Evolutionary conservation across 2,329 filamentous ascomycete species (phyloP), one percentile per base, ranked within the genome.

Genomic region (Penicillium hordei): DNA sequence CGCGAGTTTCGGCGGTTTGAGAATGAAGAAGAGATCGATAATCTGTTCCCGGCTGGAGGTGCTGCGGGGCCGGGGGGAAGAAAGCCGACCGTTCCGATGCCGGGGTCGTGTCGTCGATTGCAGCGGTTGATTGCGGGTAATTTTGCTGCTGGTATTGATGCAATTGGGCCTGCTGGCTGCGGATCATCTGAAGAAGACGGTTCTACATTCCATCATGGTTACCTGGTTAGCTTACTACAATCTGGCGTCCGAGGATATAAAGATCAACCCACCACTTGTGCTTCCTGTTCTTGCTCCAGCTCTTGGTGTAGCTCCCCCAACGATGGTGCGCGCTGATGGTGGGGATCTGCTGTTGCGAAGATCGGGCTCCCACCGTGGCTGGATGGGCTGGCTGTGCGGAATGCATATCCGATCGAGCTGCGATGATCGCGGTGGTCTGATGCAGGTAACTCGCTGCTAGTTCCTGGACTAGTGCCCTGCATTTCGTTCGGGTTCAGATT

Each of bases 221-320:
- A 42, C 31, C 43, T 29, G n/a, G 27, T 59, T 33, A 40, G n/a
- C 21, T 43, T 51, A 15, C 13, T 36, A 25, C 36, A 29, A 23
- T 19, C 25, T 4, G 5, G 15, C 17, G 21, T 38, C 21, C 19
- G 23, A 7, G 15, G n/a, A 42, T 44, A 21, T 44, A 27, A 19
- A 13, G 8, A 21, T 40, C 8, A 38, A 68, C 74, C 60, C 71
- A 80, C 78, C 67, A 81, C 79, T 72, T 81, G 79, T 17, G 78
- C 78, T 67, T 81, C 79, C 61, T 81, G 79, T 61, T 81, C 79
- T 63, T 81, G 77, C 61, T 81, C 79, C 44, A 81, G 62, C 60
- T 81, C 78, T 61, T 81, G 79, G 65, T 81, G 79, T 31, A 81
- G 68, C 63, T 81, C 79, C 25, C 79, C 79, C 33, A 81, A 61